A percentile compares a stretch with the other conserved stretches of the same genome.
phyloP scores from a whole-genome alignment of 345 rosid species.

The Bretschneidera sinensis region DNA sequence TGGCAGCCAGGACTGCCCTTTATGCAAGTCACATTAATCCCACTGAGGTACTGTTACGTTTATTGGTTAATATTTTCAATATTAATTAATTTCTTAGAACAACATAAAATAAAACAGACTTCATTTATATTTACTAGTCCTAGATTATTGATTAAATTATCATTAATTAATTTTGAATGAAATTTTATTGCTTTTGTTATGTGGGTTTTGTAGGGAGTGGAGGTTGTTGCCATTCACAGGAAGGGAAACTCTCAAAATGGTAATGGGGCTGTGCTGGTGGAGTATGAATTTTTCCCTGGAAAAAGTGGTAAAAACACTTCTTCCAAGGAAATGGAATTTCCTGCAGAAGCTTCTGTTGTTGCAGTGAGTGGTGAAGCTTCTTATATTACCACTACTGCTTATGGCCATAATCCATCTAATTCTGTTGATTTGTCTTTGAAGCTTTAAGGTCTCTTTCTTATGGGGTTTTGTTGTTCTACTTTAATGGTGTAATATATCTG shows the following conservation, averaged over 20 bases:
- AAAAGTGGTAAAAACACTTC: slow-evolving; percentile 29
- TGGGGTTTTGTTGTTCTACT: slow-evolving; percentile 9
- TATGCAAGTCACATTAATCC: slow-evolving; percentile 16
- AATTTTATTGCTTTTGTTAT: neutral
- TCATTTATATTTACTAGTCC: too few relatives aligned
- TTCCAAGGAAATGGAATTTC: slow-evolving; percentile 36
- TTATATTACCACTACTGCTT: slow-evolving; percentile 21
- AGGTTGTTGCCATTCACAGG: slow-evolving; percentile 31
- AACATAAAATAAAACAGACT: too few relatives aligned
- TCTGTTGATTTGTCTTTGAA: slow-evolving; percentile 83
- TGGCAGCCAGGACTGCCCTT: slow-evolving; percentile 22
- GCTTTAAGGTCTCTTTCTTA: slow-evolving; percentile 40
- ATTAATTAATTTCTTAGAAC: too few relatives aligned
- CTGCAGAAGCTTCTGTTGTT: slow-evolving; percentile 30
- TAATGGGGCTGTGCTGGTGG: slow-evolving; percentile 34
- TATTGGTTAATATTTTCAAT: neutral
- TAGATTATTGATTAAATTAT: too few relatives aligned
- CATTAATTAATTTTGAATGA: neutral
- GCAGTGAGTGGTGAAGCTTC: slow-evolving; percentile 32
- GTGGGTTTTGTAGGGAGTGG: slow-evolving; percentile 23
- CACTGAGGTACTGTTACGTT: slow-evolving; percentile 33
- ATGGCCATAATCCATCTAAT: slow-evolving; percentile 28
- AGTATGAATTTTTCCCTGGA: slow-evolving; percentile 72
- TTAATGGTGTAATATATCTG: slow-evolving; percentile 10
- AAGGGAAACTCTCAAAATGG: slow-evolving; percentile 32